Base-by-base conservation (phyloP, 257 asterid genomes). In the Solanum ossicruentum region DNA sequence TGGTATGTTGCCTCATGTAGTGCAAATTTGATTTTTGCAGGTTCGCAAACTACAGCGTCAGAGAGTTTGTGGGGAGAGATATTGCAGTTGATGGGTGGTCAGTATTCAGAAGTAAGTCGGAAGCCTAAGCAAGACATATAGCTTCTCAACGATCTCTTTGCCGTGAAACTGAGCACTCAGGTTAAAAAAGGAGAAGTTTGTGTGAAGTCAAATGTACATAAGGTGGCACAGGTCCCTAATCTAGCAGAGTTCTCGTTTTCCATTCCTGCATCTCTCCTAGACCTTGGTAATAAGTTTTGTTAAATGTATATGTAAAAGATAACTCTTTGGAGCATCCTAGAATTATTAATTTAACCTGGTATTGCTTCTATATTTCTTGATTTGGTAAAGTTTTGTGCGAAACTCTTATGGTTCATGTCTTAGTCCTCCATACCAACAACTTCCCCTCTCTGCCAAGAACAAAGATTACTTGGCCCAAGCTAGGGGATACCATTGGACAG, bases 1-100 rank as follows among this genome's bases (percentile, higher is more conserved):
- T 96, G 99, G 99, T 89, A 92, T 23, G 95, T 92, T 77, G 97
- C 99, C 39, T 97, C 98, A 1, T 94, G 99, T 85, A 96, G 99
- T 87, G 87, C 94, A 61, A 91, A 92, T 86, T 84, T 96, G 92
- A 85, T 96, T 32, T 88, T 92, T 77, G 94, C 90, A 84, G 86
- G 49, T 71, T 91, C 94, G 11, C 91, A 90, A 85, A 86, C 56
- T 84, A 86, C 93, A 56, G 90, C 93, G 7, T 84, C 95, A 15
- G 93, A 90, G n/a, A 89, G 92, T 75, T 85, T 96, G 90, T 96
- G 99, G 99, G 93, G 89, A 89, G 98, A 95, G 89, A 89, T 95
- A 89, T 92, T 96, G 89, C 97, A 93, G 85, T 92, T 95, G 51
- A 96, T 96, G 99, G 98, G 98, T 8, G 99, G 98, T 82, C 97